Base-by-base conservation (phyloP, 768 basidiomycete genomes). In the Chalciporus chontae region DNA sequence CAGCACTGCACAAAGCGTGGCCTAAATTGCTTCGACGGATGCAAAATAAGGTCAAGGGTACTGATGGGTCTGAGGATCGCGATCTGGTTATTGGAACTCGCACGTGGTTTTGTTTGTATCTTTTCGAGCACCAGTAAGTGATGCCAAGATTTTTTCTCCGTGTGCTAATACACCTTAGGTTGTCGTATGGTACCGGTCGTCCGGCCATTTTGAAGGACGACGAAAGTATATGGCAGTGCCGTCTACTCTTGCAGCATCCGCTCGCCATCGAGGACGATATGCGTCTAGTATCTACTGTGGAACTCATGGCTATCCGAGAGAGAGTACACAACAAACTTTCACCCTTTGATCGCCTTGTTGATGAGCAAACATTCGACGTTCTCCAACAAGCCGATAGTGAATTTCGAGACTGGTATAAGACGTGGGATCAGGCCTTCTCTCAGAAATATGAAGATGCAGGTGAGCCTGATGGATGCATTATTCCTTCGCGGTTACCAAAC, bases 171-270 rank as follows among this genome's bases (percentile, higher is more conserved):
- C 13, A 26, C 37, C 45, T n/a, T 55, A 95, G 93, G 62, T 77
- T 97, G 69, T 94, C 93, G 0, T 97, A 94, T 59, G 94, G 94
- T 4, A 95, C 90, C 36, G 94, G 94, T 9, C 85, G 94, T 31
- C 93, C 94, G 2, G 90, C 93, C 0, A 91, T 96, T 40, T 73
- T 96, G 24, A 88, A 90, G 60, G 91, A 95, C 52, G 94, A 97
- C 58, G 93, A 94, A 64, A 87, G 90, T 44, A 93, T 97, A 51
- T 78, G 76, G 61, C 81, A 89, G 52, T 91, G 89, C 57, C 82
- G 87, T 31, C 73, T 84, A 40, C 75, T 97, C 17, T 71, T 96
- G 19, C 82, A 84, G 55, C 94, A 96, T 65, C 94, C 94, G 32
- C 71, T 95, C 24, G 80, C 90, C 13, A 89, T 95, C 52, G 85